phyloP scores from a whole-genome alignment of 2,329 filamentous ascomycete genomes.

The Penicillium sp. region DNA sequence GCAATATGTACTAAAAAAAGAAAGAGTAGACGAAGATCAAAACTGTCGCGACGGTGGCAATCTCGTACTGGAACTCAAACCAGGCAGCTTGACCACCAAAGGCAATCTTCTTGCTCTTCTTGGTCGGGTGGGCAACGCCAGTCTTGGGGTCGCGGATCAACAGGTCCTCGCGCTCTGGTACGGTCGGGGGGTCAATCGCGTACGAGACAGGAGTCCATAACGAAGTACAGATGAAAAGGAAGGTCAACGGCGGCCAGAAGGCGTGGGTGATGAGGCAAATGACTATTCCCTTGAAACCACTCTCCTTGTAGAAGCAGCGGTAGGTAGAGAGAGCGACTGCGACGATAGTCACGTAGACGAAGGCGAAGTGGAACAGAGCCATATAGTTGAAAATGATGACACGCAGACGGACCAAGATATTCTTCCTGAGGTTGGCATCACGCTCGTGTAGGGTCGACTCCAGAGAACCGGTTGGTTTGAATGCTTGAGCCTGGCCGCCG shows the following conservation, averaged over 20 bases:
- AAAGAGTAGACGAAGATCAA: constrained; percentile 54
- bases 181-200: constrained; percentile 62
- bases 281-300: constrained; percentile 48
- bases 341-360: constrained; percentile 59
- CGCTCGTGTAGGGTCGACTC: constrained; percentile 63
- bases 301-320: constrained; percentile 52
- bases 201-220: constrained; percentile 65
- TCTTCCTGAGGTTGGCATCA: constrained; percentile 45
- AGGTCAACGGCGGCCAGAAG: constrained; percentile 65
- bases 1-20: constrained; percentile 31
- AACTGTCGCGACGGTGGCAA: constrained; percentile 56
- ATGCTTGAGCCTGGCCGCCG: constrained; percentile 62
- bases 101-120: constrained; percentile 58
- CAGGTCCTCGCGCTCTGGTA: constrained; percentile 63
- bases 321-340: constrained; percentile 57
- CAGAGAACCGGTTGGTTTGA: constrained; percentile 65
- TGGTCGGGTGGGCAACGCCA: constrained; percentile 53
- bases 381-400: constrained; percentile 62
- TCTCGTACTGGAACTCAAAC: constrained; percentile 61
- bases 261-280: constrained; percentile 62
- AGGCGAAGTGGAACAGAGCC: constrained; percentile 59
- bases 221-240: constrained; percentile 59
- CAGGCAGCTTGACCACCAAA: constrained; percentile 59
- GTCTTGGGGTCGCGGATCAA: constrained; percentile 58
- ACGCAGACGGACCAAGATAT: constrained; percentile 57